Evolutionary conservation across 169 alveolate genomes (phyloP).

Genomic region (Theileria luwenshuni): DNA sequence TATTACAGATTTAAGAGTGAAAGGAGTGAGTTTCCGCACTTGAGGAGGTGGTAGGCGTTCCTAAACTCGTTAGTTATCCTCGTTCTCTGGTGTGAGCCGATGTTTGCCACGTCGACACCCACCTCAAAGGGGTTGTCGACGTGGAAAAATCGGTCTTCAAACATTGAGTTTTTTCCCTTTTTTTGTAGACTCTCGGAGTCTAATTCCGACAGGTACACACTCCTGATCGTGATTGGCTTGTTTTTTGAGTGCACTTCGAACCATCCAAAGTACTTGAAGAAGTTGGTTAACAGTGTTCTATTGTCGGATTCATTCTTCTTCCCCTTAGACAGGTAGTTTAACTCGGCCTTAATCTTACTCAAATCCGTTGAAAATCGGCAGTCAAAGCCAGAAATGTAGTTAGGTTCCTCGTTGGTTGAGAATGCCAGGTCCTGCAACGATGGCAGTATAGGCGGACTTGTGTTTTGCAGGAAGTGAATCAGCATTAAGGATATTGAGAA

Average conservation of each 20-base stretch:
- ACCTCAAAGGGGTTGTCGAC: slow-evolving; percentile 82
- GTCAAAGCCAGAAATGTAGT: slow-evolving; percentile 76
- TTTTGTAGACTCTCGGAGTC: slow-evolving; percentile 33
- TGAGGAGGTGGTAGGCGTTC: slow-evolving; percentile 46
- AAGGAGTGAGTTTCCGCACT: slow-evolving; percentile 6
- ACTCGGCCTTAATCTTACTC: slow-evolving; percentile 61
- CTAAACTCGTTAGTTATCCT: slow-evolving; percentile 40
- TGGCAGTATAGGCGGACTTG: slow-evolving; percentile 75
- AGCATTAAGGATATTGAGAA: slow-evolving; percentile 79
- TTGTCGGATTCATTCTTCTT: slow-evolving; percentile 8
- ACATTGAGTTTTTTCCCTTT: slow-evolving; percentile 39
- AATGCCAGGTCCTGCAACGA: slow-evolving; percentile 80
- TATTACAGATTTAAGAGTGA: slow-evolving; percentile 1
- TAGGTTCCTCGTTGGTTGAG: slow-evolving; percentile 72
- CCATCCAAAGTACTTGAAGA: slow-evolving; percentile 66
- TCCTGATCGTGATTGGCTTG: slow-evolving; percentile 49
- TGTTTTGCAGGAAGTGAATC: slow-evolving; percentile 78
- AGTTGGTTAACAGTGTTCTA: slow-evolving; percentile 27
- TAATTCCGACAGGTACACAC: slow-evolving; percentile 60
- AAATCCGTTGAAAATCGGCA: slow-evolving; percentile 72
- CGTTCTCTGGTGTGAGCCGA: slow-evolving; percentile 53
- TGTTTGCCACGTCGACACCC: slow-evolving; percentile 80
- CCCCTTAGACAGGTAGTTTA: slow-evolving; percentile 47
- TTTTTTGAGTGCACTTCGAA: slow-evolving; percentile 20
- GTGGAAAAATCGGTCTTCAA: slow-evolving; percentile 52